Base-by-base conservation (phyloP, 768 basidiomycete species). In the Suillus occidentalis region DNA sequence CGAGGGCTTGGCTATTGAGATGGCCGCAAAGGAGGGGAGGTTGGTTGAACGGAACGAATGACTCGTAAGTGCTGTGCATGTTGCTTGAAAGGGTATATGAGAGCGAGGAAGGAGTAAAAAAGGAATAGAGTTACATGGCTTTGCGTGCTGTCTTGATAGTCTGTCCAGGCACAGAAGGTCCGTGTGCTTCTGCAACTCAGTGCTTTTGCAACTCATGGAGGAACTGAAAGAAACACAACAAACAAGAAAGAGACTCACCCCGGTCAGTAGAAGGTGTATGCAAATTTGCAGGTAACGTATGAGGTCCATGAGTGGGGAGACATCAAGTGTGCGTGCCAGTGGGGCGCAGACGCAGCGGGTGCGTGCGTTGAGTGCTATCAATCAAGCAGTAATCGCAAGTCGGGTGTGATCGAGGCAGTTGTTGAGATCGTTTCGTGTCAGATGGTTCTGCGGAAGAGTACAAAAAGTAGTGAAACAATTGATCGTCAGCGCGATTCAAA, bases 181-280 rank as follows among this genome's bases (percentile, higher is more conserved):
- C 13, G 25, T 25, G 16, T 7, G 50, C 45, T n/a, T 14, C 13
- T n/a, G n/a, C n/a, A n/a, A n/a, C n/a, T n/a, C n/a, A n/a, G n/a
- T n/a, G n/a, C n/a, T n/a, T n/a, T n/a, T 22, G 6, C 3, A 16
- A 50, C 28, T 28, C 28, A 28, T 28, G 28, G 28, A 28, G 28
- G 6, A 25, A 50, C 20, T 18, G 18, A 43, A 20, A 8, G 37
- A 12, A 25, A 42, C 22, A 16, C 22, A 62, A 25, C 37, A 62
- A 45, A 12, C 20, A n/a, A 25, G 2, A 28, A 7, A 50, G 18
- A 58, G 63, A 39, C 74, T 75, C 65, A 76, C 74, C 72, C 2
- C 57, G 22, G 43, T 75, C 74, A 18, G 73, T 75, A 34, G 64
- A 65, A 36, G 73, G 73, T 8, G 73, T 75, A 13, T 68, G 67